Evolutionary conservation across 2,329 filamentous ascomycete species (phyloP), one percentile per base, ranked within the genome.

Genomic region (Aureobasidium zeae): DNA sequence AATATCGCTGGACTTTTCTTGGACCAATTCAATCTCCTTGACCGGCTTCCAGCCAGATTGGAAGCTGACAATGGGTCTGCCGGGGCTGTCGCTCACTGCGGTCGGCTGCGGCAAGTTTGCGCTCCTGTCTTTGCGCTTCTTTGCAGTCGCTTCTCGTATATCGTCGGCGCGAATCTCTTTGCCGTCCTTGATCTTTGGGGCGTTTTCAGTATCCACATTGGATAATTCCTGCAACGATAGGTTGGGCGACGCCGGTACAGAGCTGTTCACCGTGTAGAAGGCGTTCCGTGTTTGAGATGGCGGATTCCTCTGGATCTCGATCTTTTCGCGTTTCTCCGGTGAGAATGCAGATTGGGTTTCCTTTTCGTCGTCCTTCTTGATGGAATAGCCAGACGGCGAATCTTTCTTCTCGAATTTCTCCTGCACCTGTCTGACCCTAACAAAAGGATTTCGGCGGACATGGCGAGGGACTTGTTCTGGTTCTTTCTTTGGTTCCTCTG

Each of bases 21-120:
- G 63, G 64, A 81, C 83, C 68, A 76, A 65, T 77, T 86, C 81
- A 72, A 83, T 71, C 61, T 83, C 79, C 60, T 75, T 76, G n/a
- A n/a, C n/a, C 59, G 79, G 75, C 71, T 79, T 83, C 80, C 86
- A 94, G 60, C 82, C 76, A 57, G 76, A 76, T 66, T 94, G 77
- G 73, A 96, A 96, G 74, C 89, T 96, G 72, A 96, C 89, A 71
- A 96, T 96, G 51, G 89, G 89, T 60, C 89, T 79, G 55, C 86
- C 86, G 55, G 84, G 83, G 58, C 76, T 83, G 67, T 95, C 83
- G 68, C 87, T 95, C 63, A 96, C 88, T 57, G 85, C 81, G 44
- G 84, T 86, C 52, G 89, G 89, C 57, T 83, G 89, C 20, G 88
- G 89, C 49, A 96, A 71, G 60, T 85, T 93, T 46, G 79, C 66